Evolutionary conservation across 495 filamentous ascomycete genomes (phyloP).

Genomic region (Aspergillus asperescens): DNA sequence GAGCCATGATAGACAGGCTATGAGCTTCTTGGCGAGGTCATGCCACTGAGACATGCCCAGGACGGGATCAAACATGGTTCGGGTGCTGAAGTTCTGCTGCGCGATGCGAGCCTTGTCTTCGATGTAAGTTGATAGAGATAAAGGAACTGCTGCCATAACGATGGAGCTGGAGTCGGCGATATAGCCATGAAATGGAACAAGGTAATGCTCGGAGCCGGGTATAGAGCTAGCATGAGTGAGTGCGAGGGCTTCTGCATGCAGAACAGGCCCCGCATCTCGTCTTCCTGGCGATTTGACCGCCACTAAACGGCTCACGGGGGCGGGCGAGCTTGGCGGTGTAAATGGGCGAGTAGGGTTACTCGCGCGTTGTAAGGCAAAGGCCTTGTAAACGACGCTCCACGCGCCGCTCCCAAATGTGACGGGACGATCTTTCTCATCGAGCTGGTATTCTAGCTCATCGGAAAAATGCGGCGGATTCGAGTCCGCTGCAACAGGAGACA

Average conservation of each 20-base stretch:
- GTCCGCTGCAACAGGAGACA: constrained; percentile 2
- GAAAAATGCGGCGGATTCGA: constrained; percentile 24
- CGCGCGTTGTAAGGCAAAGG: constrained; percentile 16
- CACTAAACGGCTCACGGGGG: constrained; percentile 29
- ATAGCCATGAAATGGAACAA: constrained; percentile 55
- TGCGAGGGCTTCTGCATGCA: constrained; percentile 48
- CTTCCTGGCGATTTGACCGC: constrained; percentile 53
- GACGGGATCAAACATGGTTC: constrained; percentile 51
- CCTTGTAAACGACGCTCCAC: constrained; percentile 60
- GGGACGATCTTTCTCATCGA: constrained; percentile 22
- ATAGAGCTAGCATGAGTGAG: constrained; percentile 44
- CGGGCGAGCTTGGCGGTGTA: constrained; percentile 49
- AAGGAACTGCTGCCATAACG: constrained; percentile 49
- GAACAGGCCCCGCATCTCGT: constrained; percentile 43
- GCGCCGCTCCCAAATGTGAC: constrained; percentile 52
- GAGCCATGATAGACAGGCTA: constrained; percentile 49
- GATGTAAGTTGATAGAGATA: constrained; percentile 47
- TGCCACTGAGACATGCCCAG: constrained; percentile 38
- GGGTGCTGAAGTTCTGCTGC: constrained; percentile 31
- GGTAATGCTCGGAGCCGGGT: constrained; percentile 29
- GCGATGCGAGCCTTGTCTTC: constrained; percentile 32
- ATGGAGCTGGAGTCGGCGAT: constrained; percentile 44
- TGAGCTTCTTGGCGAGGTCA: constrained; percentile 43
- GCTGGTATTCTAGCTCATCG: constrained; percentile 33
- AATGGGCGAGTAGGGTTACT: constrained; percentile 5